Evolutionary conservation across 352 stramenopile species (phyloP), one percentile per base, ranked within the genome.

Genomic region (Pythium volutum): DNA sequence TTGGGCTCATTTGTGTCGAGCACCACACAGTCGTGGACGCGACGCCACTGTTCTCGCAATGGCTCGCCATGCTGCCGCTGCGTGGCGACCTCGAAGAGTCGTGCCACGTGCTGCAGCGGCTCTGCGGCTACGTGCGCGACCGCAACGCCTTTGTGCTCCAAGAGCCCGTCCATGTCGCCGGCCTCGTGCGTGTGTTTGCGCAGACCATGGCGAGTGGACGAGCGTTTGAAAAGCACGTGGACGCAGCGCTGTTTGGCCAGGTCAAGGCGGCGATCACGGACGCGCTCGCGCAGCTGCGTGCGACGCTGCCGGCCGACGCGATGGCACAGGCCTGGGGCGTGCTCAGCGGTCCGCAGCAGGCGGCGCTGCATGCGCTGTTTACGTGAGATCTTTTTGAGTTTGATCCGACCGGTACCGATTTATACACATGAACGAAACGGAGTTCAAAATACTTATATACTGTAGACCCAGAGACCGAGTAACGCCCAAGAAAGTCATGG

Each of bases 11-110:
- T 38, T 89, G 79, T 22, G 84, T 91, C 64, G 72, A 83, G 56
- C 82, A 93, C 38, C 46, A 73, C 2, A 61, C 25, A 5, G 75
- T 66, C 10, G 66, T 93, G 14, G 77, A 82, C 48, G 69, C 78
- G 0, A 62, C 67, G 1, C 71, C 64, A 33, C 50, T 94, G 20
- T 90, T 92, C 56, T 73, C 81, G 25, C 75, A 90, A 55, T 95
- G 82, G 80, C 58, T 93, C 48, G 57, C 67, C 4, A 66, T 91
- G 53, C 80, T 93, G 27, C 85, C 85, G 26, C 71, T 95, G 34
- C 73, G 79, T 39, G 84, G 83, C 46, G 85, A 93, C 50, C 43
- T 92, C 12, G 85, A 95, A 50, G 85, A 95, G 39, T 91, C 81
- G 23, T 57, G 83, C 34, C 74, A 74, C 4, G 83, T 93, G 25